phyloP scores from a whole-genome alignment of 2,329 filamentous ascomycete genomes.

The Zymoseptoria passerinii region DNA sequence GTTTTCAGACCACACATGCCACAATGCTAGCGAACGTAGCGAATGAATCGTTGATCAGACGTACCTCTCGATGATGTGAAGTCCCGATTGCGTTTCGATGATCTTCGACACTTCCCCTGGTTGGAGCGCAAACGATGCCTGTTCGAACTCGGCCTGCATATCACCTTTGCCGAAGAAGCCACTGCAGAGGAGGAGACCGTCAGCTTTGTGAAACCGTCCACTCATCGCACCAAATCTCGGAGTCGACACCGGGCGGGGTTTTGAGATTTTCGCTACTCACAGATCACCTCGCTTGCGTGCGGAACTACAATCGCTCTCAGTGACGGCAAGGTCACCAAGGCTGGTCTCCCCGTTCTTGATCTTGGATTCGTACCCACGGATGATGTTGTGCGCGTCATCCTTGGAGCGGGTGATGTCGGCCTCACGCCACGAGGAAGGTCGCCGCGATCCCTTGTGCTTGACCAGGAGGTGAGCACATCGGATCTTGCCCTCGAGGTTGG shows the following conservation, averaged over 20 bases:
- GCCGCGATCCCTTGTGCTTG: conserved; percentile 82
- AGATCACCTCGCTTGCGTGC: conserved; percentile 89
- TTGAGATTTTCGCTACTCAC: conserved; percentile 36
- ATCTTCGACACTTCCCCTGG: conserved; percentile 78
- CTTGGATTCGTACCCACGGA: conserved; percentile 63
- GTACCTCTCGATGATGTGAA: conserved; percentile 93
- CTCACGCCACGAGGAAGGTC: conserved; percentile 90
- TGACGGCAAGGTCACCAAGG: conserved; percentile 75
- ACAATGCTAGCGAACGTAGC: neutral
- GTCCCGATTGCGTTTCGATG: conserved; percentile 84
- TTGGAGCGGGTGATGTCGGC: conserved; percentile 79
- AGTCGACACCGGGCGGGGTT: neutral
- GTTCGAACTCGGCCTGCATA: conserved; percentile 99
- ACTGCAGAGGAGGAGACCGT: conserved; percentile 30
- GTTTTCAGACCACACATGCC: neutral
- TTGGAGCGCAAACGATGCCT: conserved; percentile 83
- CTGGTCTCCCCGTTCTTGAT: conserved; percentile 62
- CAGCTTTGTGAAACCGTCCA: neutral
- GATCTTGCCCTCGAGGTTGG: conserved; percentile 65
- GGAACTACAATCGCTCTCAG: conserved; percentile 92
- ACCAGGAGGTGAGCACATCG: conserved; percentile 86
- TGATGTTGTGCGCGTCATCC: conserved; percentile 73
- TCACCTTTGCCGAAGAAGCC: conserved; percentile 91
- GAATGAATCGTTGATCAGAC: conserved; percentile 14
- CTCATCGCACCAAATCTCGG: neutral